phyloP scores from a whole-genome alignment of 805 yeast genomes.

The Metschnikowia bowlesiae region DNA sequence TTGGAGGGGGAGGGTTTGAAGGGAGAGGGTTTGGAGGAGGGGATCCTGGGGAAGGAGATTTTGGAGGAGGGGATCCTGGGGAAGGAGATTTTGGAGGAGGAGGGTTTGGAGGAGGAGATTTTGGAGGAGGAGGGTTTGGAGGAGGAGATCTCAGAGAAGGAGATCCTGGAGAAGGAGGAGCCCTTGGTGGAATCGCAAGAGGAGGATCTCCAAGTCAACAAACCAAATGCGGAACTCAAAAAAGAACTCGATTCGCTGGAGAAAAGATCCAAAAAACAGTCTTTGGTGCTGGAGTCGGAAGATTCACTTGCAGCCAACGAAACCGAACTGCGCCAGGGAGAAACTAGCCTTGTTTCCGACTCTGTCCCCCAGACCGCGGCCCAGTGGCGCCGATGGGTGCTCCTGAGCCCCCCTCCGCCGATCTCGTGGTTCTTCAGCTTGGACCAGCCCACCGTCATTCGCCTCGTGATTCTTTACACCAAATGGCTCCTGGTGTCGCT shows the following conservation, averaged over 20 bases:
- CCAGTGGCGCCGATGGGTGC: slow-evolving; percentile 30
- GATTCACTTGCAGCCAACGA: too few species aligned
- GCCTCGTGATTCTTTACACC: slow-evolving; percentile 31
- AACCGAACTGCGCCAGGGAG: too few species aligned
- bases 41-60: neutral
- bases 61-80: neutral
- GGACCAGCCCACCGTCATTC: slow-evolving; percentile 31
- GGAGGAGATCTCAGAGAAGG: neutral
- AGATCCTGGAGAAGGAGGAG: neutral
- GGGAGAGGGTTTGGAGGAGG: neutral
- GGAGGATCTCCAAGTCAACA: too few species aligned
- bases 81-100: neutral
- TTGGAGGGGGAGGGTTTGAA: too few species aligned
- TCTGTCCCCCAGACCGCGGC: slow-evolving; percentile 15
- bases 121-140: too few species aligned
- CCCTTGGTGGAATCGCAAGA: too few species aligned
- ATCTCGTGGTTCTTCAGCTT: slow-evolving; percentile 20
- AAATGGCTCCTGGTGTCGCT: slow-evolving; percentile 34
- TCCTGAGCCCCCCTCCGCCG: slow-evolving; percentile 27
- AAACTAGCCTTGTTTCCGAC: too few species aligned
- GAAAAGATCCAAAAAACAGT: too few species aligned
- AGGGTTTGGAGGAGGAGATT: too few species aligned
- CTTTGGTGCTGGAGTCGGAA: too few species aligned
- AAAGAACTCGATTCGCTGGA: too few species aligned
- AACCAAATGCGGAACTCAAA: too few species aligned